Evolutionary conservation across 768 basidiomycete genomes (phyloP).

Genomic region (Tricholoma hemisulphureum): DNA sequence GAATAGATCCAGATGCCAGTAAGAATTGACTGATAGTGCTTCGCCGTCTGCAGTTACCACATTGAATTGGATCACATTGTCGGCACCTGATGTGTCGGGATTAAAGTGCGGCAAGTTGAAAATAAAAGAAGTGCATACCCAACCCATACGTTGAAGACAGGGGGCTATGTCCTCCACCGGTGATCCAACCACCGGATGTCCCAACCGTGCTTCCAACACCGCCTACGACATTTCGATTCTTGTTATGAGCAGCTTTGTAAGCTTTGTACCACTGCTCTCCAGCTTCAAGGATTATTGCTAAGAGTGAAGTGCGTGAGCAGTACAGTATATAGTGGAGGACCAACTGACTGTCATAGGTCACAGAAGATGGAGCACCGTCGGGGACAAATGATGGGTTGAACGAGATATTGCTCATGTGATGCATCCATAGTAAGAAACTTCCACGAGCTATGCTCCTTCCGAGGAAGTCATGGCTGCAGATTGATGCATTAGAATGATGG

Average conservation of each 20-base stretch:
- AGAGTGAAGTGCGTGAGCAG: not conserved
- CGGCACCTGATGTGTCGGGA: slow-evolving; percentile 34
- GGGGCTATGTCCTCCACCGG: slow-evolving; percentile 47
- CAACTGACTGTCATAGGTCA: slow-evolving; percentile 16
- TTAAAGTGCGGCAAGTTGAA: not conserved
- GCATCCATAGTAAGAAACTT: slow-evolving; percentile 42
- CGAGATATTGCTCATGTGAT: slow-evolving; percentile 33
- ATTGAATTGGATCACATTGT: slow-evolving; percentile 46
- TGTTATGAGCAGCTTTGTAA: slow-evolving; percentile 37
- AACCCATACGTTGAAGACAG: slow-evolving; percentile 41
- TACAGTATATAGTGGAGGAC: too few species aligned
- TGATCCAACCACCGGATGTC: slow-evolving; percentile 47
- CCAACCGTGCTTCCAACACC: slow-evolving; percentile 43
- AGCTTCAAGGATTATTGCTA: slow-evolving; percentile 35
- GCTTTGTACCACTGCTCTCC: slow-evolving; percentile 48
- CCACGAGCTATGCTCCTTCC: slow-evolving; percentile 43
- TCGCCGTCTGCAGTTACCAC: slow-evolving; percentile 44
- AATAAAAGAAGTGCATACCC: slow-evolving; percentile 24
- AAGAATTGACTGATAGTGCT: slow-evolving; percentile 37
- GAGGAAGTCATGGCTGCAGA: slow-evolving; percentile 40
- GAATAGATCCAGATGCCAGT: slow-evolving; percentile 45
- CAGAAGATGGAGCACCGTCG: slow-evolving; percentile 26
- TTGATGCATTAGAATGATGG: slow-evolving; percentile 11
- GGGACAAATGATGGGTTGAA: slow-evolving; percentile 31
- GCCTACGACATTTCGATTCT: slow-evolving; percentile 45